These are phyloP conservation scores for Amaranthus hypochondriacus DNA, from an alignment of 148 eudicot genomes.

Conservation along the genomic window DNA sequence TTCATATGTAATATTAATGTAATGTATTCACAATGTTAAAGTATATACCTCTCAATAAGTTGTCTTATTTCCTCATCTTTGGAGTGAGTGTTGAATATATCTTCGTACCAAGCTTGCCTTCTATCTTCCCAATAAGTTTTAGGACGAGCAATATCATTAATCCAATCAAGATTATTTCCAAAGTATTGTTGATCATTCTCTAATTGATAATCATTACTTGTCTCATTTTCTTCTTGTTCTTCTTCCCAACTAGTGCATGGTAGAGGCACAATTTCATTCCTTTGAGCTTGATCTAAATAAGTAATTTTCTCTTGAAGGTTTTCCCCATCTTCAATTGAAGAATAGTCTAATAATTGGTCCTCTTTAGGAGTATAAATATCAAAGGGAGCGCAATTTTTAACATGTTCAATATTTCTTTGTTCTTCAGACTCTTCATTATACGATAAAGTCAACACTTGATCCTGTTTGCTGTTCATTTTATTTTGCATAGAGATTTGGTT, in stretches of 20 bases:
- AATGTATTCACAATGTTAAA: background rate
- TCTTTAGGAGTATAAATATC: background rate
- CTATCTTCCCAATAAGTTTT: constrained; percentile 79
- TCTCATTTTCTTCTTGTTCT: constrained; percentile 3
- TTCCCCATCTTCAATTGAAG: constrained; percentile 6
- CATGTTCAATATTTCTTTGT: background rate
- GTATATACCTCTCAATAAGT: constrained; percentile 63
- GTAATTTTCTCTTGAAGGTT: constrained; percentile 19
- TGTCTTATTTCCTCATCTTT: constrained; percentile 60
- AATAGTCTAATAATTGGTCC: background rate
- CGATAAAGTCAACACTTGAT: background rate
- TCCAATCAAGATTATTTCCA: constrained; percentile 55
- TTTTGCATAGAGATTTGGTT: background rate
- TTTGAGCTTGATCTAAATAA: background rate
- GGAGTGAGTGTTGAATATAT: constrained; percentile 49
- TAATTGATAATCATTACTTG: constrained; percentile 27
- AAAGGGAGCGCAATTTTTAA: background rate
- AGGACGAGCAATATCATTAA: constrained; percentile 64
- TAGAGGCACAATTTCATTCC: background rate
- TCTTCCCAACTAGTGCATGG: constrained; percentile 17
- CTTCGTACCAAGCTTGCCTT: constrained; percentile 70
- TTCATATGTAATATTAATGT: background rate
- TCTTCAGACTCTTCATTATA: background rate
- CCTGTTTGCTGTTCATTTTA: background rate
- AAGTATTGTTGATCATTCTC: constrained; percentile 3